These are phyloP conservation scores for Mycena metata DNA, from an alignment of 768 basidiomycete species.

Conservation along the genomic window DNA sequence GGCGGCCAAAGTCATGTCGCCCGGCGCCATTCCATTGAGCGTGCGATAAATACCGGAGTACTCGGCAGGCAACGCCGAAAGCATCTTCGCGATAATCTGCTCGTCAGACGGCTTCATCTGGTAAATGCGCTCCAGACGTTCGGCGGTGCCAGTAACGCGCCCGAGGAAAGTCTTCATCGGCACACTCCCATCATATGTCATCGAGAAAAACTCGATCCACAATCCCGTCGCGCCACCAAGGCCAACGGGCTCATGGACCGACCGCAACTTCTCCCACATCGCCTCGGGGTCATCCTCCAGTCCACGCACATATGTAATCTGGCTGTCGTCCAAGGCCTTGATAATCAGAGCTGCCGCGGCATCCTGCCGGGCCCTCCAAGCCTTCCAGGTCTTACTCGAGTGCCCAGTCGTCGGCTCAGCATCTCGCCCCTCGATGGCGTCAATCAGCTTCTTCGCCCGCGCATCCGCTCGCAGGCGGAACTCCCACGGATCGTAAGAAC, in stretches of 20 bases:
- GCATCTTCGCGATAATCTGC: background rate
- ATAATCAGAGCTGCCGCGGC: constrained; percentile 4
- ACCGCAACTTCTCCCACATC: constrained; percentile 18
- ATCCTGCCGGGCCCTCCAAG: too few species aligned
- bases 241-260: constrained; percentile 12
- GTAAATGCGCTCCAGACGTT: constrained; percentile 13
- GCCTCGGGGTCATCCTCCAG: constrained; percentile 7
- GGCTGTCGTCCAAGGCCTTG: constrained; percentile 8
- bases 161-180: constrained; percentile 21
- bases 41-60: constrained; percentile 15
- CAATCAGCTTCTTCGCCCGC: constrained; percentile 10
- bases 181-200: constrained; percentile 11
- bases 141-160: background rate
- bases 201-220: constrained; percentile 1
- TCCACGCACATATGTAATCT: constrained; percentile 11
- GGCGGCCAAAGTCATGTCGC: background rate
- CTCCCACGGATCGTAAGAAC: constrained; percentile 20
- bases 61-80: too few species aligned
- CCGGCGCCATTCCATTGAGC: background rate
- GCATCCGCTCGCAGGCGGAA: constrained; percentile 15
- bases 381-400: too few species aligned
- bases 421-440: background rate
- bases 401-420: constrained; percentile 9
- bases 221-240: too few species aligned
- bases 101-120: background rate